Evolutionary conservation across 192 early-diverging fungal species (phyloP).

Genomic region (Gryganskiella cystojenkinii): DNA sequence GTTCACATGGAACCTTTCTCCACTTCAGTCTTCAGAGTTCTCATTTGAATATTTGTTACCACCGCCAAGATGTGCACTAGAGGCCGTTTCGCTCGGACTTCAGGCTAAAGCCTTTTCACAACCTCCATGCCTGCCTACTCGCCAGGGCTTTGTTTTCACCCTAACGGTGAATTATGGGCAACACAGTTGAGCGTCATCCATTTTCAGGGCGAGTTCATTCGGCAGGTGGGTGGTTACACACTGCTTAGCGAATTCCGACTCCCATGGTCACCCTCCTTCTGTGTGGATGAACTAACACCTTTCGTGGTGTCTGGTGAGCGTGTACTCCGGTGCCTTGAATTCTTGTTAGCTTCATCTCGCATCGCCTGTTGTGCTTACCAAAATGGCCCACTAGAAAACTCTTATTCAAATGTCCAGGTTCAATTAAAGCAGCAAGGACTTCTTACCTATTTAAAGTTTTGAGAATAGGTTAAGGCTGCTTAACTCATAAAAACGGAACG

Average conservation of each 20-base stretch:
- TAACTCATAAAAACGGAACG: conserved; percentile 77
- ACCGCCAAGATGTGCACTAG: no score
- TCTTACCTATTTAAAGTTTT: conserved; percentile 89
- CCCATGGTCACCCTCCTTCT: conserved; percentile 88
- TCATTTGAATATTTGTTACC: no score
- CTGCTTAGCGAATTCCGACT: conserved; percentile 86
- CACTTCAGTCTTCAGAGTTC: no score
- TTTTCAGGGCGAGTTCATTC: conserved; percentile 59
- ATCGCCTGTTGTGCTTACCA: conserved; percentile 91
- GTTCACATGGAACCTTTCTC: no score
- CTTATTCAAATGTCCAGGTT: conserved; percentile 73
- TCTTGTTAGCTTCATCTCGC: conserved; percentile 86
- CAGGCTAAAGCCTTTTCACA: conserved; percentile 63
- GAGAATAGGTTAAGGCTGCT: conserved; percentile 84
- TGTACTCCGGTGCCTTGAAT: conserved; percentile 79
- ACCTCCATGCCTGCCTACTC: conserved; percentile 76
- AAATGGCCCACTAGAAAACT: conserved; percentile 90
- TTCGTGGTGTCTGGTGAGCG: conserved; percentile 84
- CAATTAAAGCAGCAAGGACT: conserved; percentile 75
- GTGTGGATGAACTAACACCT: conserved; percentile 84
- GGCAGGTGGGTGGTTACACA: conserved; percentile 74
- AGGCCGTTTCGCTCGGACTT: conserved; percentile 66
- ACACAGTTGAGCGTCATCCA: conserved; percentile 73
- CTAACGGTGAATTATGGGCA: conserved; percentile 71
- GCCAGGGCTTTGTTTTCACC: conserved; percentile 57